Base-by-base conservation (phyloP, 140 eudicot species). In the Ambrosia hybrid region DNA sequence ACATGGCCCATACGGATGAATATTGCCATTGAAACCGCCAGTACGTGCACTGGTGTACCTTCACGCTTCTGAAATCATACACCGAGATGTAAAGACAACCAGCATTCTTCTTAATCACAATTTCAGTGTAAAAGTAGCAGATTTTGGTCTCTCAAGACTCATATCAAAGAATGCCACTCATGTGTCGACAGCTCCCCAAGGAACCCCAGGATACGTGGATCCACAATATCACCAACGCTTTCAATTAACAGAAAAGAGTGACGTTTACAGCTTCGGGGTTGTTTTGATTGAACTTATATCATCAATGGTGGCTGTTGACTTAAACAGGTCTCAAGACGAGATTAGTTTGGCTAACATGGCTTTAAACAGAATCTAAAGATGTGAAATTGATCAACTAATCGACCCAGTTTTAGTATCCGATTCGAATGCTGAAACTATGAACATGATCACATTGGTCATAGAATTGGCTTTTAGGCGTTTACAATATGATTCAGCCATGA, bases 281-380 rank as follows among this genome's bases (percentile, higher is more conserved):
- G 96, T 89, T 5, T 79, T 89, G 46, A 67, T 89, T 43, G 96
- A 89, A 79, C 90, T 89, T 2, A 78, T 89, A 45, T 89, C 96
- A 26, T 89, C 96, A 2, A 79, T 84, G 96, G 88, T 85, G 52
- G 96, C 93, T 5, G 85, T 89, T 0, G 93, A 89, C 51, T 82
- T 86, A 46, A 80, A 52, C 16, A 78, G 93, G 79, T 73, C 84
- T 34, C 68, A 70, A 45, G 83, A 86, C 5, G 93, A 86, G 67
- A 86, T 89, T 55, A 84, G 83, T 70, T 72, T 89, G 70, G 88
- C 90, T 13, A 84, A 86, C 74, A 71, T 82, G 4, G 96, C 93
- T 5, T 21, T 86, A 63, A 81, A 69, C 82, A 78, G 77, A 81
- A 86, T 89, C 38, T 85, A 86, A 36, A 70, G 64, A 36, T 4